Evolutionary conservation across 495 filamentous ascomycete species (phyloP).

Genomic region (Xylaria palmicola): DNA sequence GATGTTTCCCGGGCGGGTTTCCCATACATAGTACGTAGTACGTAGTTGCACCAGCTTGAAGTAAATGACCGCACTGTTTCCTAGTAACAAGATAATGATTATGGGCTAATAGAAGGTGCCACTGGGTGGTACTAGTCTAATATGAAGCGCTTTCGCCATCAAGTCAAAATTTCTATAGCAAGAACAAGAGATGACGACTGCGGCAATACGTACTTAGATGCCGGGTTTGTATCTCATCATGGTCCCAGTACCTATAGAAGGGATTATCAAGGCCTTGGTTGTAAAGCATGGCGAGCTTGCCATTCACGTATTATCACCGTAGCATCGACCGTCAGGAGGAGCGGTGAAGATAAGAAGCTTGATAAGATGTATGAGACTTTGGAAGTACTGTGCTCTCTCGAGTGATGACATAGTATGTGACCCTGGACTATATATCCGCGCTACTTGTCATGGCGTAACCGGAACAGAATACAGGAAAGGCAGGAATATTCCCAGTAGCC

Average conservation of each 20-base stretch:
- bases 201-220: too few species aligned
- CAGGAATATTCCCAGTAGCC: background rate
- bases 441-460: background rate
- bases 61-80: background rate
- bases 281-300: background rate
- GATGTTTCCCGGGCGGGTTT: background rate
- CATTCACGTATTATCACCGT: constrained; percentile 8
- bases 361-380: constrained; percentile 1
- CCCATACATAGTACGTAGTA: too few species aligned
- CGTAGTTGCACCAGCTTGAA: background rate
- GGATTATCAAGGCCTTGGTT: background rate
- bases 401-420: background rate
- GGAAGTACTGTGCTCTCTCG: background rate
- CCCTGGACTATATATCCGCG: background rate
- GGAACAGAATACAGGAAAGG: background rate
- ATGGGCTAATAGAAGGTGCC: too few species aligned
- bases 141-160: too few species aligned
- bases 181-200: background rate
- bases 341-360: constrained; percentile 2
- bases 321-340: constrained; percentile 1
- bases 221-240: too few species aligned
- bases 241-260: too few species aligned
- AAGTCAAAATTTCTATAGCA: background rate
- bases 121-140: too few species aligned
- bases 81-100: too few species aligned